phyloP scores from a whole-genome alignment of 805 yeast species.

The Lipomyces spencermartinsiae region DNA sequence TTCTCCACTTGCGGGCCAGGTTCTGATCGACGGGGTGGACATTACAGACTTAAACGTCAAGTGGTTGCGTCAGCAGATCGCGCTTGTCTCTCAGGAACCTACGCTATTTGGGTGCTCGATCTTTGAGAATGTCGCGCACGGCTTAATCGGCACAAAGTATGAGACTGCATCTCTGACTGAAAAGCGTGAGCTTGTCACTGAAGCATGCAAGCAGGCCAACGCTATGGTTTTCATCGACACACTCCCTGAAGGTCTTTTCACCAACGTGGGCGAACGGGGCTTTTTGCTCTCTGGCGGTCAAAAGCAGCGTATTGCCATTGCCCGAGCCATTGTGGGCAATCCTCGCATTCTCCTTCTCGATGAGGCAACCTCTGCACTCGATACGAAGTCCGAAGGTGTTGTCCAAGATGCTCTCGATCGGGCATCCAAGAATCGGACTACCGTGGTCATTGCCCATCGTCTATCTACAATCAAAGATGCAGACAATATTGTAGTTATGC shows the following conservation, averaged over 20 bases:
- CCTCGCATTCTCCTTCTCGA: constrained; percentile 65
- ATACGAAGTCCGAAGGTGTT: constrained; percentile 64
- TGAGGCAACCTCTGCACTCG: constrained; percentile 73
- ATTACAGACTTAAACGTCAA: constrained; percentile 58
- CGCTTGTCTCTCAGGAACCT: constrained; percentile 67
- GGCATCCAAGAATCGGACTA: constrained; percentile 48
- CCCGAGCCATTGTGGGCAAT: constrained; percentile 61
- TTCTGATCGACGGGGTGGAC: constrained; percentile 56
- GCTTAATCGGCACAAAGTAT: constrained; percentile 52
- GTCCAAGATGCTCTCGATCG: constrained; percentile 59
- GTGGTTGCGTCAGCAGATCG: constrained; percentile 59
- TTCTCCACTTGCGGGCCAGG: constrained; percentile 58
- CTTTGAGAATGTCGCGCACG: constrained; percentile 79
- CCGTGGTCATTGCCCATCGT: constrained; percentile 61
- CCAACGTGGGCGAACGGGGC: constrained; percentile 59
- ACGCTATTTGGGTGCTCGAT: constrained; percentile 78
- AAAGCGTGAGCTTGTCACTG: constrained; percentile 48
- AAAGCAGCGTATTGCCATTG: constrained; percentile 68
- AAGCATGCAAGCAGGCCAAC: constrained; percentile 60
- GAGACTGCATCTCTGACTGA: constrained; percentile 48
- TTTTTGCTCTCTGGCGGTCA: constrained; percentile 72
- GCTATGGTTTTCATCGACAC: constrained; percentile 56
- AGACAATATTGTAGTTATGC: constrained; percentile 54
- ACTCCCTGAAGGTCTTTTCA: constrained; percentile 60
- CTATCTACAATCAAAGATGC: constrained; percentile 59